A percentile compares a stretch with the other conserved stretches of the same genome.
Evolutionary conservation across 2,329 filamentous ascomycete genomes (phyloP).

Genomic region (Fusarium albidum): DNA sequence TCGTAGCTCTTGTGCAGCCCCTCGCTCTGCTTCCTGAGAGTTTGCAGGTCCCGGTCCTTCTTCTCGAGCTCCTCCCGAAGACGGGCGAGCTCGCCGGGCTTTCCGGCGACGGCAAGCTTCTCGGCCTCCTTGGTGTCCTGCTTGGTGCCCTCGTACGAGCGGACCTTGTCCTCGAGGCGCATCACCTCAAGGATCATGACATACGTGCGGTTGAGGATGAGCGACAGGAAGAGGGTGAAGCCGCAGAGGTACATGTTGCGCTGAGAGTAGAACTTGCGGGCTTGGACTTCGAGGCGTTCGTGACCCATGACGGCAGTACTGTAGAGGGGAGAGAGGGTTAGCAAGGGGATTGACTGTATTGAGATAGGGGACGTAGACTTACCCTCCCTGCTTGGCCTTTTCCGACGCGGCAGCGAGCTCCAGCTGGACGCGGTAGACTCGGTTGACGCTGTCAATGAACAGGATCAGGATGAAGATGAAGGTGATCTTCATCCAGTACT

Average conservation of each 20-base stretch:
- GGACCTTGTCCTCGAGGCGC: slow-evolving; percentile 90
- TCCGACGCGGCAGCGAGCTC: slow-evolving; percentile 81
- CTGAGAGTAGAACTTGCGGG: slow-evolving; percentile 99
- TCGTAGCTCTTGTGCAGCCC: slow-evolving; percentile 87
- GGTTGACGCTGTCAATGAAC: slow-evolving; percentile 94
- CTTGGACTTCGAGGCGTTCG: slow-evolving; percentile 97
- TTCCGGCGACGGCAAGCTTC: slow-evolving; percentile 76
- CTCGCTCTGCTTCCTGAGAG: slow-evolving; percentile 90
- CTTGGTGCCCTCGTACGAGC: slow-evolving; percentile 72
- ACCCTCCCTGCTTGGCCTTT: slow-evolving; percentile 54
- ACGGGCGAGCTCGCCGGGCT: slow-evolving; percentile 76
- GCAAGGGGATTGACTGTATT: slow-evolving; percentile 12
- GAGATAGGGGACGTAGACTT: slow-evolving; percentile 43
- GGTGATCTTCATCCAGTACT: slow-evolving; percentile 98
- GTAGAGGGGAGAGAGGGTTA: slow-evolving; percentile 28
- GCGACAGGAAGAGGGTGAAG: slow-evolving; percentile 97
- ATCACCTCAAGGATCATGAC: slow-evolving; percentile 94
- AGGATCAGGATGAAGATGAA: slow-evolving; percentile 99
- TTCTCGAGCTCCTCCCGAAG: slow-evolving; percentile 76
- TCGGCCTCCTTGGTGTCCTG: slow-evolving; percentile 70
- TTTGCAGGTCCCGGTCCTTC: slow-evolving; percentile 85
- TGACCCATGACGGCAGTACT: slow-evolving; percentile 79
- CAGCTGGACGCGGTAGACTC: slow-evolving; percentile 95
- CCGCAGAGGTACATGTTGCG: slow-evolving; percentile 99
- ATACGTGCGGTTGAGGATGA: slow-evolving; percentile 99